Percentiles rank a stretch among this genome's conserved stretches.
Evolutionary conservation across 371 early-diverging fungal genomes (phyloP).

Genomic region (Lichtheimia ornata): DNA sequence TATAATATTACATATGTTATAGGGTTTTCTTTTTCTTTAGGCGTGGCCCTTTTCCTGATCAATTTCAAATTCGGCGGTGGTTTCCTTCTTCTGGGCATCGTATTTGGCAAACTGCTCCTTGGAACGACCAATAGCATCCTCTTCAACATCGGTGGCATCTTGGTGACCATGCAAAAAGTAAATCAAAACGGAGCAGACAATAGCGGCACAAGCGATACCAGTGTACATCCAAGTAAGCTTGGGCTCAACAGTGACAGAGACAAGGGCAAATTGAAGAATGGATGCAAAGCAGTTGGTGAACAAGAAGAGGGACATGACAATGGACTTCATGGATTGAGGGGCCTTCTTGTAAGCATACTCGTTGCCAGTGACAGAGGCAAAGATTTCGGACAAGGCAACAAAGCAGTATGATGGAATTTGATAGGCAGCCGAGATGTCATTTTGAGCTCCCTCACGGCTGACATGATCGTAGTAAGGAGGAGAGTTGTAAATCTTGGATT

Average conservation of each 20-base stretch:
- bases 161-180: conserved; percentile 21
- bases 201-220: conserved; percentile 24
- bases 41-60: conserved; percentile 3
- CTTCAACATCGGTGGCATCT: conserved; percentile 24
- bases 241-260: conserved; percentile 69
- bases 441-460: conserved; percentile 13
- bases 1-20: neutral
- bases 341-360: conserved; percentile 84
- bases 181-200: conserved; percentile 19
- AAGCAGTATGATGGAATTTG: conserved; percentile 72
- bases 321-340: conserved; percentile 73
- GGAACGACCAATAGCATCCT: conserved; percentile 26
- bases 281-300: conserved; percentile 72
- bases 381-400: conserved; percentile 72
- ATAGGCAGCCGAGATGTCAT: conserved; percentile 63
- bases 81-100: conserved; percentile 2
- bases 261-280: conserved; percentile 67
- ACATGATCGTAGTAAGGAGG: conserved; percentile 33
- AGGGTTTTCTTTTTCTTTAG: neutral
- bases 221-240: conserved; percentile 65
- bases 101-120: conserved; percentile 8
- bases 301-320: conserved; percentile 73
- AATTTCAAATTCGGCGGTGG: conserved; percentile 4
- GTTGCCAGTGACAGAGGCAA: conserved; percentile 74
- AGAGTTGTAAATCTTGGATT: conserved; percentile 63